phyloP scores from a whole-genome alignment of 2,329 filamentous ascomycete genomes.

The Alternaria incomplexa region DNA sequence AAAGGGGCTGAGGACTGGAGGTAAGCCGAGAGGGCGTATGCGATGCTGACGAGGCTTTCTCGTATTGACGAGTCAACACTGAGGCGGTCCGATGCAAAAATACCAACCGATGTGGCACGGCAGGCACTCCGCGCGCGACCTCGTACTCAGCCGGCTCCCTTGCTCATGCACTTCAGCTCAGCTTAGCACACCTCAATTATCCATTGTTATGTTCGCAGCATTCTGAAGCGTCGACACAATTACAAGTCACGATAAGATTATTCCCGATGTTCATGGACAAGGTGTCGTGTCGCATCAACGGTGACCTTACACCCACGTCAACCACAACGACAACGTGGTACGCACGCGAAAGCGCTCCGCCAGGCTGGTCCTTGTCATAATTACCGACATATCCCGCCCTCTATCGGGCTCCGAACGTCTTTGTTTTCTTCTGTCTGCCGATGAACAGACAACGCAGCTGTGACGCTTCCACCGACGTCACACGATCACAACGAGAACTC shows the following conservation, averaged over 20 bases:
- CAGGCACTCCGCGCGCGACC: background rate
- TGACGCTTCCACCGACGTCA: conserved; percentile 4
- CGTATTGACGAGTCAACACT: conserved; percentile 6
- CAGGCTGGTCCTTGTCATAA: background rate
- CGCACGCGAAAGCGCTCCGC: background rate
- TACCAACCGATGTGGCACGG: conserved; percentile 1
- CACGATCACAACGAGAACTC: background rate
- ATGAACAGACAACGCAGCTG: background rate
- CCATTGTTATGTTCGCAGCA: background rate
- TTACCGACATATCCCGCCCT: background rate
- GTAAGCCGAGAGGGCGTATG: background rate
- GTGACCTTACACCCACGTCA: background rate
- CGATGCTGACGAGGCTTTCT: conserved; percentile 5
- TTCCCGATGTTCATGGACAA: background rate
- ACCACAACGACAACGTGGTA: background rate
- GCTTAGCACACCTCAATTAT: background rate
- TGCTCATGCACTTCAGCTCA: background rate
- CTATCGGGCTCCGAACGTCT: background rate
- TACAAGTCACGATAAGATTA: background rate
- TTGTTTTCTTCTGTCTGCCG: background rate
- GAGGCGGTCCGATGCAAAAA: background rate
- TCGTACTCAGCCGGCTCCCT: background rate
- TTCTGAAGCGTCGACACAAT: background rate
- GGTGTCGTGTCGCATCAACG: background rate
- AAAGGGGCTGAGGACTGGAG: background rate